Evolutionary conservation across 1,139 yeast species (phyloP).

Genomic region (Candida sanyaensis): DNA sequence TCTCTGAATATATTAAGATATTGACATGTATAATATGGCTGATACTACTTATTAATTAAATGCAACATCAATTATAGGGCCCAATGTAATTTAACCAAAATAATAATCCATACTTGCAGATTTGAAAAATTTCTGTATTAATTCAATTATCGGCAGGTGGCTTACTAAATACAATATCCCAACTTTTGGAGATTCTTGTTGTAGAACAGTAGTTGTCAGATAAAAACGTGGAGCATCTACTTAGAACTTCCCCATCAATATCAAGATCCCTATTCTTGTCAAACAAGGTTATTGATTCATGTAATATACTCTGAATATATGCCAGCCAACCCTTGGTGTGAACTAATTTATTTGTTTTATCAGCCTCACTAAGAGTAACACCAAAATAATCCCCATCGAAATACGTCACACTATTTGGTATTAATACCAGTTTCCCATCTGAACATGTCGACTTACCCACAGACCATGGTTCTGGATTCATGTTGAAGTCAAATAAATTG

Average conservation of each 20-base stretch:
- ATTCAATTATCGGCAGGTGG: too few relatives aligned
- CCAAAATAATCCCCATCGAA: constrained; percentile 23
- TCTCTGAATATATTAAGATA: too few relatives aligned
- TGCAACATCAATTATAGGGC: too few relatives aligned
- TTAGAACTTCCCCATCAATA: constrained; percentile 14
- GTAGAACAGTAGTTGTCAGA: constrained; percentile 16
- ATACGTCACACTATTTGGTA: constrained; percentile 23
- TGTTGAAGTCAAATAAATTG: constrained; percentile 21
- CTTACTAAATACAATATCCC: neutral
- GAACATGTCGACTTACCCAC: constrained; percentile 13
- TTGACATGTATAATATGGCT: too few relatives aligned
- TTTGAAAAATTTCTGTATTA: too few relatives aligned
- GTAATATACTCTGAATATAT: constrained; percentile 17
- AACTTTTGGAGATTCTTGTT: constrained; percentile 4
- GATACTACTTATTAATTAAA: too few relatives aligned
- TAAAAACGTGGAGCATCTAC: constrained; percentile 16
- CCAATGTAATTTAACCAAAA: too few relatives aligned
- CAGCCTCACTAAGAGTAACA: constrained; percentile 23
- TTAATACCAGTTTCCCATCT: constrained; percentile 22
- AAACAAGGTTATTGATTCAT: neutral
- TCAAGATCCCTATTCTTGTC: neutral
- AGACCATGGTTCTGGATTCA: constrained; percentile 22
- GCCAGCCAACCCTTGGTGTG: constrained; percentile 19
- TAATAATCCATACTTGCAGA: too few relatives aligned
- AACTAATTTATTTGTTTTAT: constrained; percentile 19